phyloP scores from a whole-genome alignment of 768 basidiomycete species.

The Boletus fagicola region DNA sequence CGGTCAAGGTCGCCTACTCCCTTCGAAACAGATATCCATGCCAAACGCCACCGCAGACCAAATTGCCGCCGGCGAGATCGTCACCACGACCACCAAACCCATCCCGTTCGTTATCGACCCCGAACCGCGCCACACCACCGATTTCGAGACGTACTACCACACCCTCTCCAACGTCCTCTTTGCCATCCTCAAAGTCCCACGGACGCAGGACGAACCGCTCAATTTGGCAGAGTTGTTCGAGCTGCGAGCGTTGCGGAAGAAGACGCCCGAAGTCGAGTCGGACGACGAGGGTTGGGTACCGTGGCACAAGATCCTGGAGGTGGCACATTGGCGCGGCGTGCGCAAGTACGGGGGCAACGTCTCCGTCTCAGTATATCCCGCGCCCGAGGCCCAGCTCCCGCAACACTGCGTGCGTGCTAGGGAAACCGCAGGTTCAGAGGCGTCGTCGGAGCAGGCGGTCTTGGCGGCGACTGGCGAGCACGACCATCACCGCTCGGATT shows the following conservation, averaged over 20 bases:
- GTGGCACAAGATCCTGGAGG: too few species aligned
- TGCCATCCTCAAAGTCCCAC: neutral
- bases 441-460: neutral
- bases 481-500: neutral
- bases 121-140: neutral
- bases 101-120: neutral
- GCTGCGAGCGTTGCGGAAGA: too few species aligned
- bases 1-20: neutral
- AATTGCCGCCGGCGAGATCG: neutral
- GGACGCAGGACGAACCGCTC: too few species aligned
- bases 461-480: neutral
- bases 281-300: neutral
- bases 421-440: neutral
- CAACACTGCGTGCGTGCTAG: neutral
- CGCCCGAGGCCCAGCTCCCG: neutral
- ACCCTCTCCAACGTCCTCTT: neutral
- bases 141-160: neutral
- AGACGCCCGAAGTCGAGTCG: too few species aligned
- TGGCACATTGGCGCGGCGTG: neutral
- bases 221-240: too few species aligned
- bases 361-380: neutral
- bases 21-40: neutral
- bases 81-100: neutral
- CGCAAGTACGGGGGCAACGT: neutral
- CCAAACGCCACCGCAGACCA: slow-evolving; percentile 1